Percentiles rank a stretch among this genome's conserved stretches.
phyloP scores from a whole-genome alignment of 2,329 filamentous ascomycete species.

The Colletotrichum sp. region DNA sequence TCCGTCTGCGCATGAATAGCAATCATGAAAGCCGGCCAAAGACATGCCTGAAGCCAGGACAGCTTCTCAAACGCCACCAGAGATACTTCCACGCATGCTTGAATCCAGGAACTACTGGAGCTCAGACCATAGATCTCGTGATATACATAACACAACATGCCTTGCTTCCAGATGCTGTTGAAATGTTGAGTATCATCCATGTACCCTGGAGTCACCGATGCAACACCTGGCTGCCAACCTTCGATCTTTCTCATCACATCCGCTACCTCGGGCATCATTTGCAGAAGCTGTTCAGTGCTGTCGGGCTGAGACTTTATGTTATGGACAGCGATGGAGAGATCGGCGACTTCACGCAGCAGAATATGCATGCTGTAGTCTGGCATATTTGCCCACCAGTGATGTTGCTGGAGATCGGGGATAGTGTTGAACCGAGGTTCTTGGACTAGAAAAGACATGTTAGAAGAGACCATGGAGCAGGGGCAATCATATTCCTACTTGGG shows the following conservation, averaged over 20 bases:
- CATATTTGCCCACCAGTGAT: background rate
- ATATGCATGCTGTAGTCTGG: background rate
- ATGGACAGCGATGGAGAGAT: background rate
- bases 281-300: background rate
- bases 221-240: background rate
- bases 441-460: background rate
- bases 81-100: background rate
- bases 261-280: background rate
- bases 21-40: background rate
- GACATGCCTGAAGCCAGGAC: background rate
- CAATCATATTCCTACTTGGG: background rate
- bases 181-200: background rate
- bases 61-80: background rate
- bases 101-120: background rate
- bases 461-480: background rate
- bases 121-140: background rate
- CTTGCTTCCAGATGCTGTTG: background rate
- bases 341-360: background rate
- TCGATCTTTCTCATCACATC: background rate
- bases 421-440: background rate
- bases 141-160: background rate
- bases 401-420: background rate
- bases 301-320: background rate
- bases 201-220: background rate
- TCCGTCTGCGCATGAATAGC: background rate